Evolutionary conservation across 2,329 filamentous ascomycete genomes (phyloP), one percentile per base, ranked within the genome.

Genomic region (Hymenoscyphus infarciens): DNA sequence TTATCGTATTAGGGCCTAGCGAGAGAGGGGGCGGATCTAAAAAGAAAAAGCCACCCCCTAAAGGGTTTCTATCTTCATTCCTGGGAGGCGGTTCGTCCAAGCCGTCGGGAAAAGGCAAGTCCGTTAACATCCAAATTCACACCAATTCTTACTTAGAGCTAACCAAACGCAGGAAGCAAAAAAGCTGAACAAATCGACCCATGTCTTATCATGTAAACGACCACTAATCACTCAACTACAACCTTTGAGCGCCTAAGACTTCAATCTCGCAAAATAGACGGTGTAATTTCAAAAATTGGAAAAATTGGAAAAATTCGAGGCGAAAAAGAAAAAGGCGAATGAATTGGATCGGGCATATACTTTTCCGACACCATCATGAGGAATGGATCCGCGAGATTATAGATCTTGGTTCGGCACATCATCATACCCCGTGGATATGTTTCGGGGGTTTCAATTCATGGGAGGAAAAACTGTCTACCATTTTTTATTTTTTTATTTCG

Each of bases 41-140:
- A 62, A 59, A 65, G 62, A 33, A 64, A 66, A 60, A 63, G 57
- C 63, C 65, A 39, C 62, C 64, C 22, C 35, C 64, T 11, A 67
- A 67, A 61, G 68, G 38, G 13, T 15, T 65, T 52, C 62, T 72
- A 15, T 64, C 73, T 42, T 64, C 64, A 7, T 71, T 68, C 70
- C 67, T 73, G 66, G 69, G 68, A 56, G 72, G 71, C 8, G 69
- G 64, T 53, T 62, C 64, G 39, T 38, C 64, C 35, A 70, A 69
- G 57, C 59, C 69, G 63, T 70, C 70, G 64, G 69, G 68, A 65
- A 73, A 72, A 69, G 66, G 71, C 69, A 64, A 54, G 64, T 67
- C 29, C 25, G 16, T 52, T 56, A 31, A 39, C 31, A 25, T 38
- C 53, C 13, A 57, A 57, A n/a, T 7, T 42, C 19, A 25, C 25